Base-by-base conservation (phyloP, 2,329 filamentous ascomycete species). In the Hypoxylon sp. region DNA sequence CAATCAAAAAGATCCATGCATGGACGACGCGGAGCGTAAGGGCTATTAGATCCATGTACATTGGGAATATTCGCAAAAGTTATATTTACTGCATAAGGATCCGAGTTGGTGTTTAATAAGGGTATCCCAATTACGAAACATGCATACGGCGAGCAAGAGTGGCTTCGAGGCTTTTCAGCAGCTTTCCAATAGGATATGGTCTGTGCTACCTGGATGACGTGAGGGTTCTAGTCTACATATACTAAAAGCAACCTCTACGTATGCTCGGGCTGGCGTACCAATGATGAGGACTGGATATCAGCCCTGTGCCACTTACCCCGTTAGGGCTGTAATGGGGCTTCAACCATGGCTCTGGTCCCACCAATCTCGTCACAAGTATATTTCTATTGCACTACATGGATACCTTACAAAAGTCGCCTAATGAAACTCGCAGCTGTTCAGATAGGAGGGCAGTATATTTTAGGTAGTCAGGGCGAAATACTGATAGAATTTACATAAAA, bases 321-420 rank as follows among this genome's bases (percentile, higher is more conserved):
- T 64, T 65, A 68, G 64, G 68, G 58, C 58, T 70, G 59, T 44
- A 46, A 68, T n/a, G 58, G 64, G 51, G 31, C 48, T 27, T 59
- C 44, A 33, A 17, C 49, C 58, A 35, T 61, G 61, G 49, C 40
- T 62, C 54, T 57, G 61, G 61, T 62, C 59, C 68, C 53, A 58
- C 68, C 62, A 60, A 60, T 63, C 57, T 54, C 35, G 57, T 35
- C 20, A 31, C 40, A n/a, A 53, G 46, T 20, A 64, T 25, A 48
- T 53, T 11, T 48, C 40, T 49, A 55, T 31, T 44, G 51, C 40
- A 40, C n/a, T n/a, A n/a, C n/a, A n/a, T n/a, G n/a, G n/a, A n/a
- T n/a, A n/a, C n/a, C n/a, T n/a, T n/a, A n/a, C n/a, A n/a, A n/a
- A n/a, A n/a, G n/a, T 46, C 37, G 20, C 33, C 40, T 33, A 27